These are phyloP conservation scores for Eugenia klotzschiana DNA, from an alignment of 441 rosid species.

Conservation along the genomic window DNA sequence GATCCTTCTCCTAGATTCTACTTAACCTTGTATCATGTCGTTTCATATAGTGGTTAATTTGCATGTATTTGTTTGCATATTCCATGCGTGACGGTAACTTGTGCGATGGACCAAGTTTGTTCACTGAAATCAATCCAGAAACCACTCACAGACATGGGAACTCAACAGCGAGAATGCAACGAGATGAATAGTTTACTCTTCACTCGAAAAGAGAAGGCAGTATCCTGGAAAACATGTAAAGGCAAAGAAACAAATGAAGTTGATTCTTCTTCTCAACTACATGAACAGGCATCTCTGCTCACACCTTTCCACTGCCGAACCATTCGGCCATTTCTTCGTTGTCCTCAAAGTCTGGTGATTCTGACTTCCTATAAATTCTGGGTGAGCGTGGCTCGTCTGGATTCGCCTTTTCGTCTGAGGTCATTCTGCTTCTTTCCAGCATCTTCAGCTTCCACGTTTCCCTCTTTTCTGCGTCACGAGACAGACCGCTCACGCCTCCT, in stretches of 20 bases:
- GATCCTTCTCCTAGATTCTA: not conserved
- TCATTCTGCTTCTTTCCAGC: constrained; percentile 14
- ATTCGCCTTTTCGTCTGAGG: not conserved
- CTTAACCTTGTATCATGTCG: not conserved
- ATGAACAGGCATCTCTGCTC: not conserved
- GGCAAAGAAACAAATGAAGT: not conserved
- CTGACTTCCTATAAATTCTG: constrained; percentile 11
- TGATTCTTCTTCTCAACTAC: not conserved
- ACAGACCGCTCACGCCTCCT: constrained; percentile 45
- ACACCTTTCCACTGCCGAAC: constrained; percentile 24
- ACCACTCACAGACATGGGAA: not conserved
- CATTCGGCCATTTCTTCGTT: constrained; percentile 64
- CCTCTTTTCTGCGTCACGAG: constrained; percentile 20
- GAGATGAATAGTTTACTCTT: not conserved
- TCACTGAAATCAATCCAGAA: not conserved
- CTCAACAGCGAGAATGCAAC: not conserved
- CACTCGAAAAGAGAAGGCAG: not conserved
- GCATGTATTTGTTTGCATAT: not conserved
- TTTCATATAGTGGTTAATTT: not conserved
- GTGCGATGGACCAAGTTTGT: not conserved
- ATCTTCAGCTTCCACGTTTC: constrained; percentile 43
- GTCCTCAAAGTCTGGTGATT: constrained; percentile 19
- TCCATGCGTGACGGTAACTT: not conserved
- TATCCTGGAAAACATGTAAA: not conserved
- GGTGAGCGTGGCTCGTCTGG: constrained; percentile 1